phyloP scores from a whole-genome alignment of 495 filamentous ascomycete species.

The Melanomma pulvis-pyrius region DNA sequence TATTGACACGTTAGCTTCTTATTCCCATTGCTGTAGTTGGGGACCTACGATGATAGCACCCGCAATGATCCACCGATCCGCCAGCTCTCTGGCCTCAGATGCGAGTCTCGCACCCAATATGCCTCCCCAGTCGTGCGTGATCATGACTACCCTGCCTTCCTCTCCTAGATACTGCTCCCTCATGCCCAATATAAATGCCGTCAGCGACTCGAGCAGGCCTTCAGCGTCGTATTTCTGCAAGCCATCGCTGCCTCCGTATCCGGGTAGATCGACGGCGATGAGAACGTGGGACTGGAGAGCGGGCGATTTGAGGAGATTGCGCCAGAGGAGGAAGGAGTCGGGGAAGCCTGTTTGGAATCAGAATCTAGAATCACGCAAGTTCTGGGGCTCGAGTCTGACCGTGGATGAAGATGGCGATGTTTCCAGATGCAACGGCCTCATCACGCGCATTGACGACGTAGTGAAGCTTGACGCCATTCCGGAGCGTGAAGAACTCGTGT shows the following conservation, averaged over 20 bases:
- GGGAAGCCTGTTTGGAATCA: slow-evolving; percentile 50
- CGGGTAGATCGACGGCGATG: slow-evolving; percentile 59
- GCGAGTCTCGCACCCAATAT: slow-evolving; percentile 56
- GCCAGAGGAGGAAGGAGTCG: slow-evolving; percentile 60
- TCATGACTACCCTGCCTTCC: slow-evolving; percentile 50
- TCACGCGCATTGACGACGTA: slow-evolving; percentile 46
- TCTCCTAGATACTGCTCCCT: slow-evolving; percentile 47
- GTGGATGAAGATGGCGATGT: slow-evolving; percentile 60
- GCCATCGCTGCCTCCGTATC: slow-evolving; percentile 58
- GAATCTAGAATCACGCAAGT: not conserved
- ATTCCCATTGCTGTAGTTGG: not conserved
- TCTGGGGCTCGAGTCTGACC: slow-evolving; percentile 27
- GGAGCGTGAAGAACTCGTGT: slow-evolving; percentile 54
- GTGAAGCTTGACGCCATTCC: slow-evolving; percentile 56
- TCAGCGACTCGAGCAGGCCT: slow-evolving; percentile 55
- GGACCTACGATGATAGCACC: slow-evolving; percentile 55
- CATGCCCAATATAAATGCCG: slow-evolving; percentile 54
- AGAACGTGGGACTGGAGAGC: slow-evolving; percentile 46
- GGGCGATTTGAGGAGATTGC: slow-evolving; percentile 45
- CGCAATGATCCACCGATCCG: slow-evolving; percentile 56
- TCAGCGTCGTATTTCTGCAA: slow-evolving; percentile 53
- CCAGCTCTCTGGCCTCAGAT: slow-evolving; percentile 57
- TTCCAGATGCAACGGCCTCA: slow-evolving; percentile 32
- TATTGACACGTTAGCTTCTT: slow-evolving; percentile 15
- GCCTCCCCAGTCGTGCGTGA: slow-evolving; percentile 63